These are phyloP conservation scores for Candida buenavistaensis DNA, from an alignment of 1,139 yeast species.

Conservation along the genomic window DNA sequence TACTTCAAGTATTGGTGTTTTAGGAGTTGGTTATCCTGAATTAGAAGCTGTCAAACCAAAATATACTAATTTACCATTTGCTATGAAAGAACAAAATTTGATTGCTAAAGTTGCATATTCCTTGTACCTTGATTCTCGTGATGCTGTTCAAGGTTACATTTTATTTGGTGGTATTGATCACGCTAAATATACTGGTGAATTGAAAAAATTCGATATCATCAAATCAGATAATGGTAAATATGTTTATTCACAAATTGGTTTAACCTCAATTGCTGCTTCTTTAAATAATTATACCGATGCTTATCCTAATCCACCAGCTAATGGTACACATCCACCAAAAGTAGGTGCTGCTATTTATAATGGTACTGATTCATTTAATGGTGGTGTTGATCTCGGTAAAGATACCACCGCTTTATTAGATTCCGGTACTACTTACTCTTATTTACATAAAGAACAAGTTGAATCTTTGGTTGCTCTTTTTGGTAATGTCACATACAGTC, in stretches of 20 bases:
- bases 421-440: conserved; percentile 41
- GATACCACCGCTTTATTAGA: conserved; percentile 30
- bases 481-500: conserved; percentile 16
- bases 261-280: conserved; percentile 18
- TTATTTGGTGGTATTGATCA: conserved; percentile 62
- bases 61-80: conserved; percentile 47
- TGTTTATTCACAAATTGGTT: conserved; percentile 12
- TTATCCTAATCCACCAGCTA: conserved; percentile 11
- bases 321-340: conserved; percentile 12
- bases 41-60: conserved; percentile 16
- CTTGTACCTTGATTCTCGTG: conserved; percentile 46
- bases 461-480: conserved; percentile 17
- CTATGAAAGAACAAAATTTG: conserved; percentile 49
- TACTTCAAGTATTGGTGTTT: conserved; percentile 43
- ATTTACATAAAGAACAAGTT: conserved; percentile 23
- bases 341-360: conserved; percentile 13
- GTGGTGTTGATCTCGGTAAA: conserved; percentile 9
- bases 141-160: conserved; percentile 45
- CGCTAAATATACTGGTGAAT: conserved; percentile 49
- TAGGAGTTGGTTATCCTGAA: conserved; percentile 45
- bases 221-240: conserved; percentile 16
- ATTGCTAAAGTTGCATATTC: conserved; percentile 54
- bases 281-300: conserved; percentile 9
- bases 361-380: conserved; percentile 15
- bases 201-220: conserved; percentile 25